phyloP scores from a whole-genome alignment of 805 yeast genomes.

The Candida taoyuanica region DNA sequence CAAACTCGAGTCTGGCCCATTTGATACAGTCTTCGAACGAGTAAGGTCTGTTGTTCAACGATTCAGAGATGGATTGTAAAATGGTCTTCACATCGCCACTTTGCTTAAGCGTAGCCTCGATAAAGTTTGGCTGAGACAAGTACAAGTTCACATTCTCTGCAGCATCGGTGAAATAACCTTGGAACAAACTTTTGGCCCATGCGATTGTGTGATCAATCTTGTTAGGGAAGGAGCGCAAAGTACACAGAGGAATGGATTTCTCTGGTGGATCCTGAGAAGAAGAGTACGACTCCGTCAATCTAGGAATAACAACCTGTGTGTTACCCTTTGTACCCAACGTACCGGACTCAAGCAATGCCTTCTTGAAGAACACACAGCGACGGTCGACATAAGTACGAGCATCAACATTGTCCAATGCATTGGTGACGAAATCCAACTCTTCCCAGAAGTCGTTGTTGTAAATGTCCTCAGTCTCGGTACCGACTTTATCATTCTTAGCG shows the following conservation, averaged over 20 bases:
- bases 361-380: constrained; percentile 88
- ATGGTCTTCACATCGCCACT: constrained; percentile 88
- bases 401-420: constrained; percentile 95
- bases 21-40: constrained; percentile 88
- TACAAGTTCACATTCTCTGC: constrained; percentile 92
- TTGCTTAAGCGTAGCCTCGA: constrained; percentile 86
- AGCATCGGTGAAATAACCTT: constrained; percentile 85
- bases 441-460: constrained; percentile 87
- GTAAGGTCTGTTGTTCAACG: constrained; percentile 78
- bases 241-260: constrained; percentile 94
- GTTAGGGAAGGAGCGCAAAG: constrained; percentile 95
- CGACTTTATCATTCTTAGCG: constrained; percentile 81
- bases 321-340: constrained; percentile 98
- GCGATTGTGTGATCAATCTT: constrained; percentile 99
- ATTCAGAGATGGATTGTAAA: constrained; percentile 71
- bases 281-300: constrained; percentile 90
- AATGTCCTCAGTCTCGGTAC: constrained; percentile 84
- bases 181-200: constrained; percentile 95
- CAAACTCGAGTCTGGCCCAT: constrained; percentile 93
- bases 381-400: constrained; percentile 98
- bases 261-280: constrained; percentile 99
- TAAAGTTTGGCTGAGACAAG: constrained; percentile 86
- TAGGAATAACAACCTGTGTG: constrained; percentile 93
- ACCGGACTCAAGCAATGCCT: constrained; percentile 92
- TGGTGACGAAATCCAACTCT: constrained; percentile 80